Conservation (phyloP, 352 stramenopile genomes). For the Globisporangium cederbergense region DNA sequence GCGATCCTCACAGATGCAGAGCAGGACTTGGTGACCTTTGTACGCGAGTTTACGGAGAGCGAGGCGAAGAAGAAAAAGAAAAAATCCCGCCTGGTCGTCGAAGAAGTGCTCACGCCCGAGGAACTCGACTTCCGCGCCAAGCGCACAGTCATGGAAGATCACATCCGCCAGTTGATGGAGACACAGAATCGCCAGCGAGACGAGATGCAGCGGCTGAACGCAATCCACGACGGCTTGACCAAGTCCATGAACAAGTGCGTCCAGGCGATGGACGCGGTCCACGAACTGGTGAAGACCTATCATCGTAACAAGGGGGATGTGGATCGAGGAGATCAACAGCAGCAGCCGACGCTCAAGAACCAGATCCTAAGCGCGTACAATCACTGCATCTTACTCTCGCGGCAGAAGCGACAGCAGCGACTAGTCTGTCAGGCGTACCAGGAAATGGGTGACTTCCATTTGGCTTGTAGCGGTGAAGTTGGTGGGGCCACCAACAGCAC, state of each 20-base stretch:
- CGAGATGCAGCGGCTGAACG: constrained; percentile 24
- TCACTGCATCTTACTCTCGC: constrained; percentile 46
- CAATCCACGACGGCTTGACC: constrained; percentile 24
- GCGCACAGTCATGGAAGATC: constrained; percentile 36
- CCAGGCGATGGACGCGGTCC: constrained; percentile 46
- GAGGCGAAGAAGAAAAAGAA: constrained; percentile 85
- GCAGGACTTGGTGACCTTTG: constrained; percentile 27
- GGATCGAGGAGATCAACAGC: not conserved
- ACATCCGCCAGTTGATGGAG: constrained; percentile 26
- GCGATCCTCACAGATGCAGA: constrained; percentile 26
- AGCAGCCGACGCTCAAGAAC: constrained; percentile 14
- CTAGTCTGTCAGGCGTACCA: constrained; percentile 58
- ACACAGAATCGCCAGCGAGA: constrained; percentile 23
- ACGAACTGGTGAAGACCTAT: constrained; percentile 46
- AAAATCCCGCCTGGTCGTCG: constrained; percentile 70
- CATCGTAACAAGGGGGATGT: constrained; percentile 15
- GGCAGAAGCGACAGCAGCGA: constrained; percentile 66
- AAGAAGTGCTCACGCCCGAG: constrained; percentile 58
- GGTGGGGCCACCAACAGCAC: not conserved
- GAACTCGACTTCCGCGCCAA: constrained; percentile 52
- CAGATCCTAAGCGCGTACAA: constrained; percentile 38
- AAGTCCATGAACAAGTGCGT: constrained; percentile 65
- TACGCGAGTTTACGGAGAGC: constrained; percentile 49
- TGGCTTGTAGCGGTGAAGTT: constrained; percentile 22
- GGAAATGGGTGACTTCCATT: constrained; percentile 73